Conservation (phyloP, 2,329 filamentous ascomycete genomes). For the Sclerotinia subarctica region DNA sequence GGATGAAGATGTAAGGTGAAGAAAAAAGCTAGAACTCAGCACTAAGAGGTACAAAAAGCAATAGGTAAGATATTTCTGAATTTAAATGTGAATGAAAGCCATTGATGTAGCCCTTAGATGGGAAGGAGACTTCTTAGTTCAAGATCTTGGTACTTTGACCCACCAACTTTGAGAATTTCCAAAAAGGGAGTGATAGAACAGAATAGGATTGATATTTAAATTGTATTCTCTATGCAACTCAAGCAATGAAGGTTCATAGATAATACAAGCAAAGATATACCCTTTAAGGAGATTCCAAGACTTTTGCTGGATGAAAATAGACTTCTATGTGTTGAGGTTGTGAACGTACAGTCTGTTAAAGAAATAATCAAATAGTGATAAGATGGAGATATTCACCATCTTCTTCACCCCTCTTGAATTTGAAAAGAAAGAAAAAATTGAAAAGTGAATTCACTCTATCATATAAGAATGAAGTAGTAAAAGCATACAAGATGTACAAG, state of each 20-base stretch:
- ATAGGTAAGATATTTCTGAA: background rate
- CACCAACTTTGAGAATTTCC: background rate
- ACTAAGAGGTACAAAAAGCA: background rate
- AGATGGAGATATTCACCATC: background rate
- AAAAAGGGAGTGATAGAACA: no score
- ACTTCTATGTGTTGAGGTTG: background rate
- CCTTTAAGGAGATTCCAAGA: no score
- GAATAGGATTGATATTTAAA: background rate
- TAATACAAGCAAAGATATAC: background rate
- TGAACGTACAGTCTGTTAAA: background rate
- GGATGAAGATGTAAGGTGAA: background rate
- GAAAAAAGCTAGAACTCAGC: background rate
- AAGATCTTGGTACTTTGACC: background rate
- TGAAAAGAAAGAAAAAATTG: background rate
- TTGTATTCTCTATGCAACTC: background rate
- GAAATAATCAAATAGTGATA: background rate
- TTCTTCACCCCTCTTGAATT: background rate
- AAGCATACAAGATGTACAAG: background rate
- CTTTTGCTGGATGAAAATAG: background rate
- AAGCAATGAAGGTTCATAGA: background rate
- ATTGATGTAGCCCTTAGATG: background rate
- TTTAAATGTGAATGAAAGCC: no score
- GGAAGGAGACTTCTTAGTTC: no score
- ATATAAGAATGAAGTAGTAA: background rate
- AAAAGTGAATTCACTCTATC: background rate